phyloP scores from a whole-genome alignment of 1,284 basidiomycete genomes.

The Mycosarcoma mackinlayi region DNA sequence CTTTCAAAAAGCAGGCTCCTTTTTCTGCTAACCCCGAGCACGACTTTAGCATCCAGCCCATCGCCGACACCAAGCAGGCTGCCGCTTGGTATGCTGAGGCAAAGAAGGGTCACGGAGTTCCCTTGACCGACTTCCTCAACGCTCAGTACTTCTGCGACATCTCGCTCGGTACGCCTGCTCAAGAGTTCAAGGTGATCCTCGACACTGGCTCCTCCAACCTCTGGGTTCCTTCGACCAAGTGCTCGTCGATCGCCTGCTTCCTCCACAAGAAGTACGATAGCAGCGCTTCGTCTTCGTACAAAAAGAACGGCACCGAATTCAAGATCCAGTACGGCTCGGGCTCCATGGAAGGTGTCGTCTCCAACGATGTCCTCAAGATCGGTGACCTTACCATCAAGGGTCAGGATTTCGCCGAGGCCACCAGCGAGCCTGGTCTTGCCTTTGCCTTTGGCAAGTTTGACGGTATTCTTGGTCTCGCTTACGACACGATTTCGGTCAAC shows the following conservation, averaged over 20 bases:
- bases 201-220: slow-evolving; percentile 92
- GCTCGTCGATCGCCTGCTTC: slow-evolving; percentile 98
- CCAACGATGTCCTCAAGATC: slow-evolving; percentile 83
- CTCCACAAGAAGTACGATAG: slow-evolving; percentile 93
- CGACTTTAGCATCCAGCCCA: slow-evolving; percentile 71
- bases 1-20: slow-evolving; percentile 54
- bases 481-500: slow-evolving; percentile 96
- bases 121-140: slow-evolving; percentile 95
- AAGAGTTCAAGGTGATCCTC: slow-evolving; percentile 79
- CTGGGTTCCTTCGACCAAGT: slow-evolving; percentile 89
- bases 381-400: slow-evolving; percentile 82
- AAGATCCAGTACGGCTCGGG: slow-evolving; percentile 96
- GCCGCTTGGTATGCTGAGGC: slow-evolving; percentile 64
- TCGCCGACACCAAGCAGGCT: slow-evolving; percentile 51
- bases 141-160: slow-evolving; percentile 97
- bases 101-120: slow-evolving; percentile 86
- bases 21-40: slow-evolving; percentile 72
- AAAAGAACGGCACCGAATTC: slow-evolving; percentile 89
- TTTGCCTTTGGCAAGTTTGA: slow-evolving; percentile 93
- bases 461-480: slow-evolving; percentile 93
- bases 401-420: slow-evolving; percentile 95
- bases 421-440: slow-evolving; percentile 94
- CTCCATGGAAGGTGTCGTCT: slow-evolving; percentile 96
- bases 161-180: slow-evolving; percentile 81
- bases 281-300: slow-evolving; percentile 83